These are phyloP conservation scores for Gyromitra esculenta DNA, from an alignment of 2,329 filamentous ascomycete species.

Conservation along the genomic window DNA sequence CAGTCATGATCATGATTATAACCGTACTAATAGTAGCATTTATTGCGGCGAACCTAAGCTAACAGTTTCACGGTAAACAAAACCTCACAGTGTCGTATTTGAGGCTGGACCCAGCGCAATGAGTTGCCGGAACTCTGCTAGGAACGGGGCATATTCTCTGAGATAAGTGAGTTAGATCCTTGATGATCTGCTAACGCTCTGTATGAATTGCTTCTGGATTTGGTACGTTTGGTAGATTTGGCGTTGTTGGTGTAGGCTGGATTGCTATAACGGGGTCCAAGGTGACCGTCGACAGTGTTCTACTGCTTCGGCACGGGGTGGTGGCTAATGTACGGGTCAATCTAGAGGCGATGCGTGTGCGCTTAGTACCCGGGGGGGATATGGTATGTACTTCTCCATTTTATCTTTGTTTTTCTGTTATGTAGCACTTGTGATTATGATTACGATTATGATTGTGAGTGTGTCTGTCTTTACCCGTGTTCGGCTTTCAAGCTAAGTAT, in stretches of 20 bases:
- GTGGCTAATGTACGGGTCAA: background rate
- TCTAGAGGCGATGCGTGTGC: background rate
- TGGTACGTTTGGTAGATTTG: background rate
- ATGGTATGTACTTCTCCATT: background rate
- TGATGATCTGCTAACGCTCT: background rate
- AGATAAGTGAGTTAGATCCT: background rate
- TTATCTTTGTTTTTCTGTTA: background rate
- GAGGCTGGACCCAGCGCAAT: background rate
- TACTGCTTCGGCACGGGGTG: background rate
- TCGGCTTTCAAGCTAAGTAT: background rate
- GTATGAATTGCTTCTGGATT: background rate
- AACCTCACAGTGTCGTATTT: background rate
- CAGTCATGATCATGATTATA: background rate
- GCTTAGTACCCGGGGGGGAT: background rate
- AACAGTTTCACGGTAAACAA: background rate
- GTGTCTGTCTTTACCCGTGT: background rate
- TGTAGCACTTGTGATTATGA: background rate
- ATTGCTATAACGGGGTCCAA: background rate
- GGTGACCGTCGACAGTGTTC: background rate
- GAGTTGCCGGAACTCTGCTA: background rate
- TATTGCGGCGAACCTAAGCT: background rate
- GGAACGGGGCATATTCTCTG: background rate
- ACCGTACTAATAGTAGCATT: background rate
- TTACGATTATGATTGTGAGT: background rate
- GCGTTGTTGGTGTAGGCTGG: background rate